A percentile compares a stretch with the other conserved stretches of the same genome.
Conservation (phyloP, 495 filamentous ascomycete species). For the Cercophora samala region DNA sequence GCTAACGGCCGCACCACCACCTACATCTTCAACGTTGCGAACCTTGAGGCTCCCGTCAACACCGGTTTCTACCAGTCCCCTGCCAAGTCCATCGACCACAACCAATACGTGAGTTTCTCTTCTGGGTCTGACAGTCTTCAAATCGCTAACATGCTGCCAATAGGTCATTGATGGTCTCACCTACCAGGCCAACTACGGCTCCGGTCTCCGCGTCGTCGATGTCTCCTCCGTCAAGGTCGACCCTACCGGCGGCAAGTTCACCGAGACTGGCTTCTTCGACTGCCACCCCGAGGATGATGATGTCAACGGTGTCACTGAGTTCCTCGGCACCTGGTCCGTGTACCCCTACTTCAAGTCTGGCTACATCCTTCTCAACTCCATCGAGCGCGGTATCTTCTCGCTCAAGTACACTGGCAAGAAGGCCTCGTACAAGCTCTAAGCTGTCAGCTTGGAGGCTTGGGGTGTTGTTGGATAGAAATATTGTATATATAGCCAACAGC, state of each 20-base stretch:
- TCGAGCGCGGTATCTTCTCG: conserved; percentile 57
- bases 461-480: not conserved
- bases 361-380: conserved; percentile 57
- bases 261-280: conserved; percentile 57
- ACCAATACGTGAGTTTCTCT: conserved; percentile 47
- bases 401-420: conserved; percentile 37
- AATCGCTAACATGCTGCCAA: not conserved
- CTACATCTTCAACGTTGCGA: conserved; percentile 57
- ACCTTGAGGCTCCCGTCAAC: conserved; percentile 48
- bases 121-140: not conserved
- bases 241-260: conserved; percentile 50
- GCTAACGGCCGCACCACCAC: conserved; percentile 47
- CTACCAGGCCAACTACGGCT: conserved; percentile 60
- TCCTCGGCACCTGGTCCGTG: conserved; percentile 56
- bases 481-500: not conserved
- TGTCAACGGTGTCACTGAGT: conserved; percentile 49
- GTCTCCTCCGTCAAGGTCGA: conserved; percentile 51
- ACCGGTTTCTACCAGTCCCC: conserved; percentile 53
- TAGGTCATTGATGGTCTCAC: conserved; percentile 45
- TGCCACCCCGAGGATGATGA: conserved; percentile 59
- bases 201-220: conserved; percentile 56
- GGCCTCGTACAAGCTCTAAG: conserved; percentile 12
- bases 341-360: conserved; percentile 58
- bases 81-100: conserved; percentile 56
- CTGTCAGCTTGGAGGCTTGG: not conserved